Percentiles rank a stretch among this genome's conserved stretches.
Evolutionary conservation across 1,284 basidiomycete genomes (phyloP).

Genomic region (Leccinum angustisporum): DNA sequence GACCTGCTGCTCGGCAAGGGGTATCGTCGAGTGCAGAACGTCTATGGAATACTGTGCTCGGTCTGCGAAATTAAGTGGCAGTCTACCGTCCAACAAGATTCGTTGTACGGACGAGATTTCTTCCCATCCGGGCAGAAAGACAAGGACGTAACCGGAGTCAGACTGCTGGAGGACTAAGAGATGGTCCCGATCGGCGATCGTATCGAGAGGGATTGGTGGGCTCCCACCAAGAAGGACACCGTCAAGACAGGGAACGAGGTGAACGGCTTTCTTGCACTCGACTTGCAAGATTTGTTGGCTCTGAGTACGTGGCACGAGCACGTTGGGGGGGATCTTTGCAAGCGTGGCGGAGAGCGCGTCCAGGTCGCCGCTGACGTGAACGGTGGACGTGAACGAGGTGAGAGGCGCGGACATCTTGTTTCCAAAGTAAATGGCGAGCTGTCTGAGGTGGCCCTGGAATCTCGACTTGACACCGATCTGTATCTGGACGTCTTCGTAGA

Average conservation of each 20-base stretch:
- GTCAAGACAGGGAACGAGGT: constrained; percentile 77
- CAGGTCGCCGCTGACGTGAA: constrained; percentile 72
- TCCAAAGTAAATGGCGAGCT: constrained; percentile 91
- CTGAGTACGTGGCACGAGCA: constrained; percentile 82
- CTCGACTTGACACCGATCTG: constrained; percentile 97
- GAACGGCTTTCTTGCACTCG: constrained; percentile 91
- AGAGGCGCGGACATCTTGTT: constrained; percentile 91
- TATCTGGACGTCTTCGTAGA: constrained; percentile 94
- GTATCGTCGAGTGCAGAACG: constrained; percentile 88
- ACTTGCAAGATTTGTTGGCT: constrained; percentile 91
- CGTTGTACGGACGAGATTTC: constrained; percentile 85
- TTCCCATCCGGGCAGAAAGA: constrained; percentile 92
- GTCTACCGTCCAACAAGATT: constrained; percentile 59
- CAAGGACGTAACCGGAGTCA: constrained; percentile 85
- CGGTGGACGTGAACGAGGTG: constrained; percentile 84
- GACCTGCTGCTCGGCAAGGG: constrained; percentile 86
- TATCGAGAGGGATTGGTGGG: constrained; percentile 84
- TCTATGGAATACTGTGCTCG: constrained; percentile 72
- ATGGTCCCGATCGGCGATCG: constrained; percentile 83
- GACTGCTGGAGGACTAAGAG: constrained; percentile 63
- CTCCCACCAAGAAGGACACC: constrained; percentile 90
- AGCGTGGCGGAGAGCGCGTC: constrained; percentile 80
- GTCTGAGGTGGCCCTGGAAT: constrained; percentile 90
- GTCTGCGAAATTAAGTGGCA: constrained; percentile 66
- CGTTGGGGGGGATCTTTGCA: constrained; percentile 84